Percentiles rank a stretch among this genome's conserved stretches.
These are phyloP conservation scores for Pseudozyma flocculosa DNA, from an alignment of 1,284 basidiomycete genomes.

Conservation along the genomic window DNA sequence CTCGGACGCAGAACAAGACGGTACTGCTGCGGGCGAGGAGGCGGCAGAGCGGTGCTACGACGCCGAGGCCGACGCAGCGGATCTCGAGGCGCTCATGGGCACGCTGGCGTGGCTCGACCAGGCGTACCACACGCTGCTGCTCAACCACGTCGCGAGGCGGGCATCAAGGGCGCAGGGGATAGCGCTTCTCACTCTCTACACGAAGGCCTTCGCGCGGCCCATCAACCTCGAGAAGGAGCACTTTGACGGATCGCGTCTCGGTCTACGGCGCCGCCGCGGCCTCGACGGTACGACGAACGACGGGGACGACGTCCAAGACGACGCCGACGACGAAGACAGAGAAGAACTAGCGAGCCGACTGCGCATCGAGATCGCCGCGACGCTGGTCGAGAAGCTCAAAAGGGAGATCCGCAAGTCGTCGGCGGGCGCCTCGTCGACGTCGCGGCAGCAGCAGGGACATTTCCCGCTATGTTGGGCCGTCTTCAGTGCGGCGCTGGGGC, in stretches of 20 bases:
- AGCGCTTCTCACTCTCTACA: slow-evolving; percentile 84
- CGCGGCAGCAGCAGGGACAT: slow-evolving; percentile 66
- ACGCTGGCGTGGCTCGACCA: slow-evolving; percentile 64
- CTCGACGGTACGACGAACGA: background rate
- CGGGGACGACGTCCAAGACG: no score
- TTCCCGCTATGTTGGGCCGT: slow-evolving; percentile 87
- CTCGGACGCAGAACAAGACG: no score
- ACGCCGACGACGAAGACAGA: no score
- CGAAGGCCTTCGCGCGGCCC: slow-evolving; percentile 53
- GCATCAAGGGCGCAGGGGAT: slow-evolving; percentile 90
- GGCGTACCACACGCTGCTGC: slow-evolving; percentile 78
- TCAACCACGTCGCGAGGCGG: slow-evolving; percentile 83
- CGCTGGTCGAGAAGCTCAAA: slow-evolving; percentile 18
- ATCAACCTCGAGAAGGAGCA: slow-evolving; percentile 14
- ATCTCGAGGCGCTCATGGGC: slow-evolving; percentile 10
- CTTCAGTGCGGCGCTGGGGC: slow-evolving; percentile 72
- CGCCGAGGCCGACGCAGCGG: background rate
- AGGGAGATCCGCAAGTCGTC: slow-evolving; percentile 25
- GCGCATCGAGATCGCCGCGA: slow-evolving; percentile 7
- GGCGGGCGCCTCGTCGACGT: slow-evolving; percentile 1
- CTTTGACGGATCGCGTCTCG: slow-evolving; percentile 6
- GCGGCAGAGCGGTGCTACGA: background rate
- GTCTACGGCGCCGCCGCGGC: background rate
- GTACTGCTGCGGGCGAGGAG: background rate
- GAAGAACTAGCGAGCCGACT: no score